phyloP scores from a whole-genome alignment of 352 stramenopile species.

The Pythium coloratum region DNA sequence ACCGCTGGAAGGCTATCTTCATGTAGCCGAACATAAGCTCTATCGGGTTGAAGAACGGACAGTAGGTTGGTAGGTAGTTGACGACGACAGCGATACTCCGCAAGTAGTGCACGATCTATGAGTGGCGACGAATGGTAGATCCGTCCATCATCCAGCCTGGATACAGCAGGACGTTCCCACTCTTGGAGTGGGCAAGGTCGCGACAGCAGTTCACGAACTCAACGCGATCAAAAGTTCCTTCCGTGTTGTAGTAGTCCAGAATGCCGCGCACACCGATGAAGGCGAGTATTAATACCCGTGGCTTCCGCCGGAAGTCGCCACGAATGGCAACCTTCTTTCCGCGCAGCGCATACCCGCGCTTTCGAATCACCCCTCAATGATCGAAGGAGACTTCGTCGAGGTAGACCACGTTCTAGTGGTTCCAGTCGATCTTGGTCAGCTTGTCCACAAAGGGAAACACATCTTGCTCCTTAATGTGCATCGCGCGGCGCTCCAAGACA shows the following conservation, averaged over 20 bases:
- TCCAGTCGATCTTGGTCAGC: slow-evolving; percentile 1
- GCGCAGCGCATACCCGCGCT: background rate
- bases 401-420: slow-evolving; percentile 1
- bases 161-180: too few relatives aligned
- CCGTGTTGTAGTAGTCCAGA: background rate
- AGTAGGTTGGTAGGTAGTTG: too few relatives aligned
- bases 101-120: too few relatives aligned
- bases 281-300: background rate
- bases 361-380: background rate
- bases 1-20: too few relatives aligned
- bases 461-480: background rate
- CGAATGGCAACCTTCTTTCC: background rate
- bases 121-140: too few relatives aligned
- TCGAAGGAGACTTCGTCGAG: slow-evolving; percentile 25
- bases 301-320: background rate
- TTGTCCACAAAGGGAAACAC: background rate
- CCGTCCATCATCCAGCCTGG: too few relatives aligned
- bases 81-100: too few relatives aligned
- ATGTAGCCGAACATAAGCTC: too few relatives aligned
- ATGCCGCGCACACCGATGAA: background rate
- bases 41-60: too few relatives aligned
- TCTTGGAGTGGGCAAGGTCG: background rate
- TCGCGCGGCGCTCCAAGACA: background rate
- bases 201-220: background rate
- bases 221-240: background rate